phyloP scores from a whole-genome alignment of 2,329 filamentous ascomycete species.

The Hortaea werneckii region DNA sequence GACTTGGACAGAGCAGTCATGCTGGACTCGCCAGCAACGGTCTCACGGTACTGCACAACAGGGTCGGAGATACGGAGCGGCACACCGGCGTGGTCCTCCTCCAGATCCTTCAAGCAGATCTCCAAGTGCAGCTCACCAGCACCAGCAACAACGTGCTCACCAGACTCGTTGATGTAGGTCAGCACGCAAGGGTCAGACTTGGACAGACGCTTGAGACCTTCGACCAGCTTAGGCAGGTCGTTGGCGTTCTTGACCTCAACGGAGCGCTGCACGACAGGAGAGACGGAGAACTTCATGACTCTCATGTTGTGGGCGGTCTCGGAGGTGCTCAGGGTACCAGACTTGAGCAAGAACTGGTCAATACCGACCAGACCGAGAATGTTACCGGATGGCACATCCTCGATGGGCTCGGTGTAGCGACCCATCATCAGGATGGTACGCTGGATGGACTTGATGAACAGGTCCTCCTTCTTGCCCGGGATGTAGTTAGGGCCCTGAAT shows the following conservation, averaged over 20 bases:
- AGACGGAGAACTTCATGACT: constrained; percentile 99
- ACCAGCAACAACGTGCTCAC: constrained; percentile 98
- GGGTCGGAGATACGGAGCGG: constrained; percentile 96
- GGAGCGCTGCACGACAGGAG: constrained; percentile 94
- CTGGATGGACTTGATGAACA: constrained; percentile 99
- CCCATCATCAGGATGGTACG: constrained; percentile 99
- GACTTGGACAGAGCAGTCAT: constrained; percentile 98
- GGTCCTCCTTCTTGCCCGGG: constrained; percentile 96
- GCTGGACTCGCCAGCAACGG: constrained; percentile 71
- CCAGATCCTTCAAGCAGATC: constrained; percentile 99
- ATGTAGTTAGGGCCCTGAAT: constrained; percentile 99
- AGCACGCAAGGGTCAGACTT: constrained; percentile 99
- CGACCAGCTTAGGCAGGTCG: constrained; percentile 98
- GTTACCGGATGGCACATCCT: constrained; percentile 98
- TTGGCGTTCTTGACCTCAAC: constrained; percentile 99
- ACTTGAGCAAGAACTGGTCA: constrained; percentile 99
- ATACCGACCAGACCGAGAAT: constrained; percentile 99
- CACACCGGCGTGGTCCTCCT: constrained; percentile 98
- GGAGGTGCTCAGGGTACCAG: constrained; percentile 94
- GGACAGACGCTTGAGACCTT: constrained; percentile 99
- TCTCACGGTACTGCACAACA: constrained; percentile 98
- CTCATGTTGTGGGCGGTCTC: constrained; percentile 99
- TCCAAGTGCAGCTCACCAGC: constrained; percentile 99
- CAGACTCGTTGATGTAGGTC: constrained; percentile 77
- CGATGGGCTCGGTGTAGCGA: constrained; percentile 96